These are phyloP conservation scores for Paramecium tetraurelia DNA, from an alignment of 73 alveolate species.

Conservation along the genomic window DNA sequence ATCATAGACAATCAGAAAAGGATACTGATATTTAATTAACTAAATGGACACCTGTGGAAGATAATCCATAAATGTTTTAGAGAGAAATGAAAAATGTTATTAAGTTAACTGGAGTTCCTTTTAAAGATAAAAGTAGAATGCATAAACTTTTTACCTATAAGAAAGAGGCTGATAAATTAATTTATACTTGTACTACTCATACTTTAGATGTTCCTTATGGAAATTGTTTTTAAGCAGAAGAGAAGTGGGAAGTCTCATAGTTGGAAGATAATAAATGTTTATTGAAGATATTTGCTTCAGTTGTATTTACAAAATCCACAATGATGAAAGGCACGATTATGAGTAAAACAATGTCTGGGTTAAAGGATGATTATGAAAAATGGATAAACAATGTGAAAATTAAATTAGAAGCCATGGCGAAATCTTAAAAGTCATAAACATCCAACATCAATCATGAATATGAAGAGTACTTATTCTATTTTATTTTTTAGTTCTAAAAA, in stretches of 20 bases:
- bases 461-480: neutral
- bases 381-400: constrained; percentile 17
- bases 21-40: constrained; percentile 24
- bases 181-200: constrained; percentile 15
- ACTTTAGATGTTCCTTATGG: constrained; percentile 55
- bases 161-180: constrained; percentile 21
- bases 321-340: constrained; percentile 37
- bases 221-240: constrained; percentile 5
- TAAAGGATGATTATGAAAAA: constrained; percentile 41
- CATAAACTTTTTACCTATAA: constrained; percentile 25
- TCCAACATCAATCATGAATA: neutral
- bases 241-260: constrained; percentile 21
- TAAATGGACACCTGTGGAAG: constrained; percentile 13
- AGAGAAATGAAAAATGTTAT: constrained; percentile 43
- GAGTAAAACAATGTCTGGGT: neutral
- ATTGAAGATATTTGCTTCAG: neutral
- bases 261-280: constrained; percentile 40
- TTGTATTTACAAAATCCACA: constrained; percentile 28
- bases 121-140: constrained; percentile 40
- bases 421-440: neutral
- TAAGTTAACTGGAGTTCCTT: constrained; percentile 27
- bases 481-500: neutral
- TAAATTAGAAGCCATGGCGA: neutral
- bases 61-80: neutral
- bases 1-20: neutral